Base-by-base conservation (phyloP, 495 filamentous ascomycete species). In the Aspergillus leporis region DNA sequence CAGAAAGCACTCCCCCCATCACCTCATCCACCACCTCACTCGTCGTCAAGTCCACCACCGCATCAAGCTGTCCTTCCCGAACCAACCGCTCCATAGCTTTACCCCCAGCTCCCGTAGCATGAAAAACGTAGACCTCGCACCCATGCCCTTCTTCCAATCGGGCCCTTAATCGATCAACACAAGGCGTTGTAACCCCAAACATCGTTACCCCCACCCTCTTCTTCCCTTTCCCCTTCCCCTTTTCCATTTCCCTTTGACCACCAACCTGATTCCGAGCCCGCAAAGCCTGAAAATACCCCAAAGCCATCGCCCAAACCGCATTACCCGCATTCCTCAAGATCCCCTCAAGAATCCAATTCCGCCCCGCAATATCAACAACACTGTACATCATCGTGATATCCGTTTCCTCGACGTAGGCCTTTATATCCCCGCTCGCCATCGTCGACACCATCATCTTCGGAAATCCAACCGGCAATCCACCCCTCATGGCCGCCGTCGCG, bases 111-210 rank as follows among this genome's bases (percentile, higher is more conserved):
- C 87, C 88, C 0, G 87, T 90, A 8, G 86, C 85, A 59, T 90
- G 87, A 63, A 90, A 90, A 12, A 88, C 75, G 58, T 83, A 86
- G 10, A 83, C 76, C 61, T 90, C 88, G 56, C 77, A 75, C 0
- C 58, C 61, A 50, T 74, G 65, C 2, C 70, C 53, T 0, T 19
- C 13, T 40, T 81, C 78, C 1, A 89, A 67, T 52, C 74, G 66
- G 6, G 67, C 45, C 1, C 82, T 75, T 5, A 83, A 77, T 3
- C 58, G 60, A 47, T 82, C 78, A 0, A 84, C 87, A 10, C 77
- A 79, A 0, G 85, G 85, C 0, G 86, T 90, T 1, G 88, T 91
- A 9, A 91, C 87, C 9, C 87, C 88, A 63, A 90, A 91, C 87
- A 90, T 90, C 31, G 86, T 87, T 41, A 90, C 80, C 0, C 81